A percentile compares a stretch with the other conserved stretches of the same genome.
phyloP scores from a whole-genome alignment of 345 rosid species.

The Mercurialis annua region DNA sequence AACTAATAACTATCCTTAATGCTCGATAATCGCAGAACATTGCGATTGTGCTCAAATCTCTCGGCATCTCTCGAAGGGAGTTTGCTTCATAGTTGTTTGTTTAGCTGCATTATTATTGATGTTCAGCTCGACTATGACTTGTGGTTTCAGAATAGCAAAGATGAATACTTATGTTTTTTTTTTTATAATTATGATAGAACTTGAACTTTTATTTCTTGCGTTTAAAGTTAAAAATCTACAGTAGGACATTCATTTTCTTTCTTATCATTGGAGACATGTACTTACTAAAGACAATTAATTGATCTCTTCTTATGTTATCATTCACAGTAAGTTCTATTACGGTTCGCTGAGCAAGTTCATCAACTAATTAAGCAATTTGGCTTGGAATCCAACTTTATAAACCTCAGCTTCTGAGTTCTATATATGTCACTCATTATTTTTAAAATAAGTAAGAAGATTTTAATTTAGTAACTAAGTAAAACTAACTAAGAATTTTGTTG shows the following conservation, averaged over 20 bases:
- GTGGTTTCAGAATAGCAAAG: constrained; percentile 16
- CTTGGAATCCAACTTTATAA: background rate
- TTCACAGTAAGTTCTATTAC: constrained; percentile 54
- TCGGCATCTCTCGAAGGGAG: constrained; percentile 54
- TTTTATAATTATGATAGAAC: background rate
- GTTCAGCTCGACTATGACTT: constrained; percentile 25
- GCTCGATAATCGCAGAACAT: constrained; percentile 72
- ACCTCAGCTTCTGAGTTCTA: background rate
- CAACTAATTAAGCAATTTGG: background rate
- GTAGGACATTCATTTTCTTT: constrained; percentile 16
- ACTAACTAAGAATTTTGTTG: too few species aligned
- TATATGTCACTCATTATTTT: background rate
- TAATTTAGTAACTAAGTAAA: too few species aligned
- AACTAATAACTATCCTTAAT: constrained; percentile 58
- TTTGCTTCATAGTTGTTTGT: too few species aligned
- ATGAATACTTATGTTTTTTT: background rate
- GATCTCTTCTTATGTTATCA: constrained; percentile 80
- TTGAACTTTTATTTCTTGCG: background rate
- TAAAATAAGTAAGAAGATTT: too few species aligned
- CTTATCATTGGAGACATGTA: constrained; percentile 41
- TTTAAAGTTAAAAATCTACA: background rate
- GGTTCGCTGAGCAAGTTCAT: background rate
- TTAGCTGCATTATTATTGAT: too few species aligned
- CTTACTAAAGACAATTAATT: constrained; percentile 50
- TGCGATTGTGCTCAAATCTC: constrained; percentile 70